Conservation (phyloP, 2,329 filamentous ascomycete species). For the Fusarium sulawesiense region DNA sequence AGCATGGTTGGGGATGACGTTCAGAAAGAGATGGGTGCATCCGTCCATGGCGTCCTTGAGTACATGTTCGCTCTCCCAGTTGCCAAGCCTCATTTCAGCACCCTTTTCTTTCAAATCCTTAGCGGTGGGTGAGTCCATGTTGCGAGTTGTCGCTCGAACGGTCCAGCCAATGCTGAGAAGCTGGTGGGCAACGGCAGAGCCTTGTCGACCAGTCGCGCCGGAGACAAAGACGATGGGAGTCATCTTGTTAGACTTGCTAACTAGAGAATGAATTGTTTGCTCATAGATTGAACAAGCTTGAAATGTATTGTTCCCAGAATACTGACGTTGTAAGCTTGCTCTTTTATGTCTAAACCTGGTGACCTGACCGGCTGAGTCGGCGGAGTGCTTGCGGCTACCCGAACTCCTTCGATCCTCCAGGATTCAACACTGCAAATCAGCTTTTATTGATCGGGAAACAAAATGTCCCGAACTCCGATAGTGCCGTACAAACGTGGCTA, state of each 20-base stretch:
- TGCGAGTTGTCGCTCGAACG: not conserved
- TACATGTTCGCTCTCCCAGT: not conserved
- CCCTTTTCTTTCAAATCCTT: not conserved
- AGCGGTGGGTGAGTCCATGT: not conserved
- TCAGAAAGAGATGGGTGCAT: slow-evolving; percentile 5
- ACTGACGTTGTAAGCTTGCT: not conserved
- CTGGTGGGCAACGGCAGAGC: not conserved
- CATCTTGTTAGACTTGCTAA: not conserved
- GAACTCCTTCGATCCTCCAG: not conserved
- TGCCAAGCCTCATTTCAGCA: not conserved
- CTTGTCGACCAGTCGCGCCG: slow-evolving; percentile 12
- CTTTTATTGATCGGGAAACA: too few species aligned
- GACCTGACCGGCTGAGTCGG: not conserved
- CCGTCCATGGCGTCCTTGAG: not conserved
- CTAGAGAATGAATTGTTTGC: too few species aligned
- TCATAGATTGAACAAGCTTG: not conserved
- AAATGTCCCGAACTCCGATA: not conserved
- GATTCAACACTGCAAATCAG: not conserved
- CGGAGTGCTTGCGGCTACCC: not conserved
- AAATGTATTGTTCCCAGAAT: not conserved
- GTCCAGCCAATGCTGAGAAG: not conserved
- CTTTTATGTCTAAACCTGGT: not conserved
- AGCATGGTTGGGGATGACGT: slow-evolving; percentile 2
- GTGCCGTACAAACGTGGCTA: not conserved
- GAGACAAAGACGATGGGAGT: not conserved